Base-by-base conservation (phyloP, 1,284 basidiomycete species). In the Austroboletus novae-zelandiae region DNA sequence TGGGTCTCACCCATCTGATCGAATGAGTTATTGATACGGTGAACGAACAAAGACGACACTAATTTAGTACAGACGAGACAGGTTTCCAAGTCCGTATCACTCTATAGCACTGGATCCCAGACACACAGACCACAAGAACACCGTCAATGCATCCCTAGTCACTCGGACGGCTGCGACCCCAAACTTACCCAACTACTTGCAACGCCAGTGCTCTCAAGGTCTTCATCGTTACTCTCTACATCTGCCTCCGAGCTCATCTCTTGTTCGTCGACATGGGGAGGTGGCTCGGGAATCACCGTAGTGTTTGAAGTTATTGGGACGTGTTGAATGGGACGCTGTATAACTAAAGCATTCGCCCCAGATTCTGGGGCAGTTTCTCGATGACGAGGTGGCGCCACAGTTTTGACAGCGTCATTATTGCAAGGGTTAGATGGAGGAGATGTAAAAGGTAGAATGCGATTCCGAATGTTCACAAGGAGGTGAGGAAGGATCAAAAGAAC, bases 111-210 rank as follows among this genome's bases (percentile, higher is more conserved):
- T 14, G n/a, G 44, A 32, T 36, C 40, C 18, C 30, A 40, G 18
- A 47, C 20, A 32, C 23, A 49, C n/a, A 3, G n/a, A 15, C 25
- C 27, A 37, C 40, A 39, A 37, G 44, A 42, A 40, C 20, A 27
- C 32, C 27, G 45, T 13, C 20, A 20, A 17, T 20, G 29, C 29
- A 32, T 36, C 40, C 45, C 13, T 5, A 4, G 14, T 66, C 44
- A 68, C 41, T 56, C 50, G 30, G 61, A 45, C 48, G 52, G 58
- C 34, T 50, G 65, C 10, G 60, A 45, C 18, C 57, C 66, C 59
- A 89, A 67, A 61, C 80, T 86, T 47, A 90, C 72, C 87, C 87
- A 90, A 54, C 84, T 87, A 55, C 77, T 75, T 37, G 74, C 76
- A 40, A 75, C 73, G 20, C 66, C 66, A 0, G 67, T 69, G 13